A percentile compares a stretch with the other conserved stretches of the same genome.
These are phyloP conservation scores for Colletotrichum sp. DNA, from an alignment of 2,329 filamentous ascomycete species.

Conservation along the genomic window DNA sequence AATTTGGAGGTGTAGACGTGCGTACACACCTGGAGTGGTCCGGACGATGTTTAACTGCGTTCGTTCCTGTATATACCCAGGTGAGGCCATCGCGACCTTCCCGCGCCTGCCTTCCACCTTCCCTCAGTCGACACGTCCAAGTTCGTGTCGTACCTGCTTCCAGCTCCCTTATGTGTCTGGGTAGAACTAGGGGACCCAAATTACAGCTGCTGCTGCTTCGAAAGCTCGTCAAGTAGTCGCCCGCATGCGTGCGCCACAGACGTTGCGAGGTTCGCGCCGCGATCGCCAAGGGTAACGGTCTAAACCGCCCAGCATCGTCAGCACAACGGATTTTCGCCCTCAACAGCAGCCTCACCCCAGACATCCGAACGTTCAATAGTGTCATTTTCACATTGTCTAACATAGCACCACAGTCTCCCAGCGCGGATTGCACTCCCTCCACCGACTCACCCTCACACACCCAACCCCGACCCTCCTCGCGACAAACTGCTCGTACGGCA, in stretches of 20 bases:
- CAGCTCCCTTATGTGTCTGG: accelerated
- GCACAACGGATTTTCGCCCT: neutral
- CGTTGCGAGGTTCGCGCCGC: neutral
- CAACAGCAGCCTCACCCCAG: neutral
- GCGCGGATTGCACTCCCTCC: neutral
- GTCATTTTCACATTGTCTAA: neutral
- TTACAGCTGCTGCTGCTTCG: neutral
- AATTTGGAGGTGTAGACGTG: too few relatives aligned
- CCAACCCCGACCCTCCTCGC: neutral
- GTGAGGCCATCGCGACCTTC: neutral
- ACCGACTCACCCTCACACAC: neutral
- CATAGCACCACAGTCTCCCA: neutral
- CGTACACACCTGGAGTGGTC: too few relatives aligned
- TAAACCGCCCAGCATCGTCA: neutral
- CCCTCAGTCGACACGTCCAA: neutral
- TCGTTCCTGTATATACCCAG: neutral
- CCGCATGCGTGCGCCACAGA: too few relatives aligned
- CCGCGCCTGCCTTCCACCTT: neutral
- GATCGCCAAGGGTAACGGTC: neutral
- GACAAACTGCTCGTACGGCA: neutral
- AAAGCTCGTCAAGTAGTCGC: neutral
- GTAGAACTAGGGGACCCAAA: accelerated
- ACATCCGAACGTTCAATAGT: neutral
- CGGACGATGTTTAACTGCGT: too few relatives aligned
- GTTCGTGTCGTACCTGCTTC: neutral